Base-by-base conservation (phyloP, 2,329 filamentous ascomycete genomes). In the Escovopsis sp. region DNA sequence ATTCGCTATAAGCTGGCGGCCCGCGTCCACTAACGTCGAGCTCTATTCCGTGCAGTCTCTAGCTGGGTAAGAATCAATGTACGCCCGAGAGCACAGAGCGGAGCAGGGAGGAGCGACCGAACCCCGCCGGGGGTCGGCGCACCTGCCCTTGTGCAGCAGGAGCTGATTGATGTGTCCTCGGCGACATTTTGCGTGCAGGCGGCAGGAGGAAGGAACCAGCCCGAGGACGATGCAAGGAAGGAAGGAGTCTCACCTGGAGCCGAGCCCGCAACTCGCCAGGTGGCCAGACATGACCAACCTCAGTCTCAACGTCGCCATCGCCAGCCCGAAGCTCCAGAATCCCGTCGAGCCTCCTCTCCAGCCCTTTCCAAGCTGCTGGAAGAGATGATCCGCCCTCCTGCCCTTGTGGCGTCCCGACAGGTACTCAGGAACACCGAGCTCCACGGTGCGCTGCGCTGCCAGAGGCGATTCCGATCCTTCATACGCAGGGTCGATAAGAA, bases 401-500 rank as follows among this genome's bases (percentile, higher is more conserved):
- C 46, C 15, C 27, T 29, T 31, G 45, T 47, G 40, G 37, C 45
- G 15, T 34, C 34, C 5, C 43, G 40, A 34, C 45, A 49, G 11
- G 32, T 20, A 20, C 6, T 20, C 43, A 37, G 44, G 31, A 37
- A 13, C 41, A 15, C 8, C 27, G 43, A 39, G 15, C 39, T n/a
- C 16, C 44, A 31, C 10, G 39, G 20, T 35, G 35, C 36, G 38
- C 37, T 39, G 11, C 38, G 10, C 24, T 20, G 39, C 20, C 46
- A 44, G 13, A 44, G 31, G 33, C 49, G 46, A 8, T 40, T 24
- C 38, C 58, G 52, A 42, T 45, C 46, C 15, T 60, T 59, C 41
- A 39, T 52, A 15, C 50, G 47, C 39, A 50, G 16, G 15, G 24
- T 45, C 15, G 46, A 49, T 42, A 46, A 50, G 35, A 47, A 50